These are phyloP conservation scores for Ophiosphaerella narmari DNA, from an alignment of 2,329 filamentous ascomycete species.

Conservation along the genomic window DNA sequence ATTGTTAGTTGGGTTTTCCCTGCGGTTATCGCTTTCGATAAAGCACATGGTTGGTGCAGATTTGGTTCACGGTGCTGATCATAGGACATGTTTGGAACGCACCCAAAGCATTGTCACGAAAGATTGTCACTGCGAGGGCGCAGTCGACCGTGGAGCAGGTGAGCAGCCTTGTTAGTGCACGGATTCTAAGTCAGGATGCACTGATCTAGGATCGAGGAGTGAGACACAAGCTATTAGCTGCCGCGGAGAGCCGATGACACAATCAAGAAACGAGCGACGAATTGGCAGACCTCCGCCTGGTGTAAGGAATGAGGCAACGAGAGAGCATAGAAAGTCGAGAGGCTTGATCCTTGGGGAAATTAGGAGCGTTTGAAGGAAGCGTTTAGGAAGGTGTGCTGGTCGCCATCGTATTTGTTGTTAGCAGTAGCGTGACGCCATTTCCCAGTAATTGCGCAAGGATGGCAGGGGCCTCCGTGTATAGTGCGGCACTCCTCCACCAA, in stretches of 20 bases:
- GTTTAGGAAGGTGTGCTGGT: background rate
- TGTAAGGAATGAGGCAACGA: constrained; percentile 1
- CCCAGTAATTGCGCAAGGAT: background rate
- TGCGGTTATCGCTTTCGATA: too few species aligned
- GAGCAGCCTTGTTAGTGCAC: background rate
- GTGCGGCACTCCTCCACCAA: background rate
- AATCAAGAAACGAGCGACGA: constrained; percentile 1
- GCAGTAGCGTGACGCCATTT: background rate
- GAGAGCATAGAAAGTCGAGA: background rate
- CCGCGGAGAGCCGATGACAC: constrained; percentile 3
- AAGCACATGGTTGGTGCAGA: background rate
- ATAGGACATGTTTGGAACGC: background rate
- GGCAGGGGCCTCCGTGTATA: background rate
- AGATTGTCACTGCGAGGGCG: constrained; percentile 1
- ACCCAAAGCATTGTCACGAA: constrained; percentile 7
- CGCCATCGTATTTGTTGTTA: background rate
- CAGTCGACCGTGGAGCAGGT: background rate
- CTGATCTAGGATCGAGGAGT: constrained; percentile 13
- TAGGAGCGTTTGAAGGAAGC: background rate
- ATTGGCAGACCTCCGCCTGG: background rate
- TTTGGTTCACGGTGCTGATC: background rate
- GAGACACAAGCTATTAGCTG: background rate
- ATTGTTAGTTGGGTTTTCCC: background rate
- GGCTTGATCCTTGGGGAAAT: background rate
- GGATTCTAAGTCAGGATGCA: constrained; percentile 6